Percentiles rank a stretch among this genome's conserved stretches.
These are phyloP conservation scores for Selenicereus undatus DNA, from an alignment of 148 eudicot species.

Conservation along the genomic window DNA sequence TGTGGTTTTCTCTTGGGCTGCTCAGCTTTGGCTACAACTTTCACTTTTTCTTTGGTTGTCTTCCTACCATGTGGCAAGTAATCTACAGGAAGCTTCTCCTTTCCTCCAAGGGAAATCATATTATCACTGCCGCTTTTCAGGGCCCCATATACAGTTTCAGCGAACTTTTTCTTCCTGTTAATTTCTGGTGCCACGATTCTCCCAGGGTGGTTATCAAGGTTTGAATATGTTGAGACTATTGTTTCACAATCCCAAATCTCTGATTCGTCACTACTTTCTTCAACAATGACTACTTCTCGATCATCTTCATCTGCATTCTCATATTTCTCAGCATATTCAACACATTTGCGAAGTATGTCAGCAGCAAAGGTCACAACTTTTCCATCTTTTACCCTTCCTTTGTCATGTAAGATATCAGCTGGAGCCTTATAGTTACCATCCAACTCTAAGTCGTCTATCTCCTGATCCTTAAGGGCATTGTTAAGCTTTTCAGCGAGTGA, in stretches of 20 bases:
- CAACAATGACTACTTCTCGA: slow-evolving; percentile 40
- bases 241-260: slow-evolving; percentile 95
- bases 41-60: slow-evolving; percentile 41
- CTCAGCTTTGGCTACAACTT: slow-evolving; percentile 39
- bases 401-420: slow-evolving; percentile 34
- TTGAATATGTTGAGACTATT: slow-evolving; percentile 81
- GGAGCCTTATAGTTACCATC: slow-evolving; percentile 51
- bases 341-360: slow-evolving; percentile 49
- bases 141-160: slow-evolving; percentile 49
- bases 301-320: slow-evolving; percentile 50
- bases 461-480: slow-evolving; percentile 41
- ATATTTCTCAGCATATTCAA: slow-evolving; percentile 65
- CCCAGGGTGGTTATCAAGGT: slow-evolving; percentile 92
- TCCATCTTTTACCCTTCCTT: slow-evolving; percentile 26
- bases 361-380: slow-evolving; percentile 39
- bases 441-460: slow-evolving; percentile 35
- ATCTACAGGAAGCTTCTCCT: slow-evolving; percentile 70
- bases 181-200: slow-evolving; percentile 64
- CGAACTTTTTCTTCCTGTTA: slow-evolving; percentile 56
- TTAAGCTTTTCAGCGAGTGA: slow-evolving; percentile 62
- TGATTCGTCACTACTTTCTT: slow-evolving; percentile 88
- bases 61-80: slow-evolving; percentile 60
- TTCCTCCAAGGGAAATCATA: slow-evolving; percentile 72
- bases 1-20: slow-evolving; percentile 49
- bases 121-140: slow-evolving; percentile 31